phyloP scores from a whole-genome alignment of 2,329 filamentous ascomycete genomes.

The Diaporthe capsici region DNA sequence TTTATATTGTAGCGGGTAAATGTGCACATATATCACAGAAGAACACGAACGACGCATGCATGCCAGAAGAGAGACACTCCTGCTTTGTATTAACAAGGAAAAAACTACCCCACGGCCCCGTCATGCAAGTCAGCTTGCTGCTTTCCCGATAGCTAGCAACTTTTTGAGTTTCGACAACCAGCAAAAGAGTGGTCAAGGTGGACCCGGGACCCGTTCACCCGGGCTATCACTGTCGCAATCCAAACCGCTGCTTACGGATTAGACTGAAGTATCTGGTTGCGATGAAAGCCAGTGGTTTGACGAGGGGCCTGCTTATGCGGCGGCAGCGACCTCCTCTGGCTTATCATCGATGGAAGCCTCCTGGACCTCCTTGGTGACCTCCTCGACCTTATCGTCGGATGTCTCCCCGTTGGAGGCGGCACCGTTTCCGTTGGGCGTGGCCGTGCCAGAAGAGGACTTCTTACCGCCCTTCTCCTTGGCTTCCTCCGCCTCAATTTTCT shows the following conservation, averaged over 20 bases:
- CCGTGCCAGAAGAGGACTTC: constrained; percentile 53
- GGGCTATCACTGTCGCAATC: not conserved
- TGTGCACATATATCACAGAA: not conserved
- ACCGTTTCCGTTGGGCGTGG: constrained; percentile 55
- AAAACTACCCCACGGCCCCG: not conserved
- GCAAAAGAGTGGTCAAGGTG: not conserved
- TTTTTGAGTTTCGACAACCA: not conserved
- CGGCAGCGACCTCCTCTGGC: constrained; percentile 56
- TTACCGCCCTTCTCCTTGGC: constrained; percentile 56
- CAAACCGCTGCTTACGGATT: not conserved
- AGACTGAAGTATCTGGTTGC: not conserved
- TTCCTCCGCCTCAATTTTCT: constrained; percentile 82
- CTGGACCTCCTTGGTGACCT: constrained; percentile 66
- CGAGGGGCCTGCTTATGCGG: constrained; percentile 18
- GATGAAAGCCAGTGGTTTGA: no score
- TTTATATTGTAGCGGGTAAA: not conserved
- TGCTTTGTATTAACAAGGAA: not conserved
- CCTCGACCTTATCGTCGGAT: constrained; percentile 64
- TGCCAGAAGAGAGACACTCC: not conserved
- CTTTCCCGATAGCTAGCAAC: not conserved
- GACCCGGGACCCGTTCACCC: not conserved
- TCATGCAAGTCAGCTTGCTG: constrained; percentile 30
- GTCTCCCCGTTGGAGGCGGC: constrained; percentile 59
- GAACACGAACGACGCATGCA: not conserved
- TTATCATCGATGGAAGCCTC: constrained; percentile 67